phyloP scores from a whole-genome alignment of 805 yeast species.

The Pichia sporocuriosa region DNA sequence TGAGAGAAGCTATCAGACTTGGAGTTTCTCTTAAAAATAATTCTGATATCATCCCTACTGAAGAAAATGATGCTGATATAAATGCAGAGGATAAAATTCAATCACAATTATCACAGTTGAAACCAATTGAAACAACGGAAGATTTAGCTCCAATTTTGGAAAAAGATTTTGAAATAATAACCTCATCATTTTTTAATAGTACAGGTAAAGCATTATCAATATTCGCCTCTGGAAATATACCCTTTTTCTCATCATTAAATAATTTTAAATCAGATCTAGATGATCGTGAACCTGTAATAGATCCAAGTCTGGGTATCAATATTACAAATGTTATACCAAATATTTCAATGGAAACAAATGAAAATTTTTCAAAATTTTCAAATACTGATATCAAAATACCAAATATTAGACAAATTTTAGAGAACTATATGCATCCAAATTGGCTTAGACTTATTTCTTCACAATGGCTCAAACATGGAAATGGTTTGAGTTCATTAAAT shows the following conservation, averaged over 20 bases:
- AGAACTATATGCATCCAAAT: slow-evolving; percentile 51
- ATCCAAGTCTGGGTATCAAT: slow-evolving; percentile 48
- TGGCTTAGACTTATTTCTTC: slow-evolving; percentile 61
- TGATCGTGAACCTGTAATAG: slow-evolving; percentile 60
- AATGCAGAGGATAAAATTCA: slow-evolving; percentile 12
- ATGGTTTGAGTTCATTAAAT: slow-evolving; percentile 30
- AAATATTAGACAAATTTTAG: slow-evolving; percentile 31
- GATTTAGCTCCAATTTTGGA: slow-evolving; percentile 27
- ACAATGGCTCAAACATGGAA: slow-evolving; percentile 50
- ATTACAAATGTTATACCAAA: slow-evolving; percentile 65
- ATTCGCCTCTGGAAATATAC: slow-evolving; percentile 56
- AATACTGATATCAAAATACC: slow-evolving; percentile 25
- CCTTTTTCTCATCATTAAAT: slow-evolving; percentile 68
- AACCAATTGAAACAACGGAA: slow-evolving; percentile 18
- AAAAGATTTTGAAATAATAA: slow-evolving; percentile 54
- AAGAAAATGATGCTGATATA: neutral
- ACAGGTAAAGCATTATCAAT: slow-evolving; percentile 63
- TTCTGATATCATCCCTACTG: neutral
- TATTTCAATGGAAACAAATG: slow-evolving; percentile 29
- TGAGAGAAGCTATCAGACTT: slow-evolving; percentile 52
- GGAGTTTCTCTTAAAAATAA: slow-evolving; percentile 28
- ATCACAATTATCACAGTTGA: slow-evolving; percentile 25
- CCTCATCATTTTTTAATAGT: slow-evolving; percentile 42
- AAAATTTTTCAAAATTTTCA: slow-evolving; percentile 40
- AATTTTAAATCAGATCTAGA: slow-evolving; percentile 68